A percentile compares a stretch with the other conserved stretches of the same genome.
These are phyloP conservation scores for Clonostachys sp. DNA, from an alignment of 2,329 filamentous ascomycete species.

Conservation along the genomic window DNA sequence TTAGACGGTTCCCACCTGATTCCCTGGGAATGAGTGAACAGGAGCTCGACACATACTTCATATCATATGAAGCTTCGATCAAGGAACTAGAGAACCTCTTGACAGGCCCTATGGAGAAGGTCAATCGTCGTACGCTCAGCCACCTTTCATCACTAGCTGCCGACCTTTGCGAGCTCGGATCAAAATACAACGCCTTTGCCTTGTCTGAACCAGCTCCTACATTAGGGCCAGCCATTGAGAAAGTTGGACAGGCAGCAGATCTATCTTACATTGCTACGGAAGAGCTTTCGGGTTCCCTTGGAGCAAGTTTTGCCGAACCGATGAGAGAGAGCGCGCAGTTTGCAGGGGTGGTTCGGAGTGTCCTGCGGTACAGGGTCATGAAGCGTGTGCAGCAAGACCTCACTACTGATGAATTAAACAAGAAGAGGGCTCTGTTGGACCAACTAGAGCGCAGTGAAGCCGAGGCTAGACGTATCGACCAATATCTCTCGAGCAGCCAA, in stretches of 20 bases:
- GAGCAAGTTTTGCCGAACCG: conserved; percentile 91
- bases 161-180: conserved; percentile 88
- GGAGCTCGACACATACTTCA: conserved; percentile 93
- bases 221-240: conserved; percentile 88
- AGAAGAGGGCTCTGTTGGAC: conserved; percentile 78
- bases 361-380: conserved; percentile 83
- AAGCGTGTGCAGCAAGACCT: conserved; percentile 97
- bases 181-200: conserved; percentile 95
- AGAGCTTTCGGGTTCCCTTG: conserved; percentile 82
- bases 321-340: conserved; percentile 98
- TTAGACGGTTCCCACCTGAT: conserved; percentile 79
- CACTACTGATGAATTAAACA: conserved; percentile 87
- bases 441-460: conserved; percentile 90
- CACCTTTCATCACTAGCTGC: conserved; percentile 80
- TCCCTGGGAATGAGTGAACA: conserved; percentile 74
- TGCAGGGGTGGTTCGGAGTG: conserved; percentile 84
- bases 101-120: conserved; percentile 92
- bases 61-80: conserved; percentile 86
- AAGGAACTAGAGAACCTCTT: conserved; percentile 86
- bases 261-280: conserved; percentile 94
- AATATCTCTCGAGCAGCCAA: conserved; percentile 77
- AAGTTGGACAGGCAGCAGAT: conserved; percentile 90
- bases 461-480: conserved; percentile 89
- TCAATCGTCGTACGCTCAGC: conserved; percentile 82
- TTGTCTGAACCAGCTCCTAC: conserved; percentile 87